phyloP scores from a whole-genome alignment of 2,329 filamentous ascomycete genomes.

The Mycosphaerella arachidis region DNA sequence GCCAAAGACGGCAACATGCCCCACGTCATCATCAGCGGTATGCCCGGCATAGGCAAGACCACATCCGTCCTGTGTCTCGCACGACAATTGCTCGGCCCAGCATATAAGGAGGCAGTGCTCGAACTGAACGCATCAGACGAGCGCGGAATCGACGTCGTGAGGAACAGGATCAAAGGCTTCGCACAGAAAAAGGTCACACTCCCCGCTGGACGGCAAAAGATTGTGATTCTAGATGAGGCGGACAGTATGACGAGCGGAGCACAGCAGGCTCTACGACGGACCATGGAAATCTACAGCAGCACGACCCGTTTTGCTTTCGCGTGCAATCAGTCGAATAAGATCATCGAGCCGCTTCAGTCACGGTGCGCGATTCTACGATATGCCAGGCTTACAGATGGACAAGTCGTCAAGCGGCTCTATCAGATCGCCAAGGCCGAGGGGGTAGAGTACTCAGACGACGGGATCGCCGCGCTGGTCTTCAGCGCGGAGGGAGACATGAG shows the following conservation, averaged over 20 bases:
- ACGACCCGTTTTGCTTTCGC: constrained; percentile 97
- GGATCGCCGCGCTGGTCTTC: constrained; percentile 92
- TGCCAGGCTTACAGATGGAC: constrained; percentile 82
- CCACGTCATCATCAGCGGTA: constrained; percentile 98
- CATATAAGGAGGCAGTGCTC: constrained; percentile 95
- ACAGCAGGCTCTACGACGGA: constrained; percentile 88
- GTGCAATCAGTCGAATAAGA: constrained; percentile 98
- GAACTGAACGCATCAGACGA: constrained; percentile 97
- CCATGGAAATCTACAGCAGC: constrained; percentile 98
- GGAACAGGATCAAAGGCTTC: constrained; percentile 96
- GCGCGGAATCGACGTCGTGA: constrained; percentile 92
- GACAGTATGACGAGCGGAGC: constrained; percentile 96
- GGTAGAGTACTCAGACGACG: constrained; percentile 87
- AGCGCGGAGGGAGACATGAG: constrained; percentile 98
- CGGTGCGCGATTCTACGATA: constrained; percentile 95
- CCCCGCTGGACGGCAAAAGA: constrained; percentile 83
- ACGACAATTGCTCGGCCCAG: constrained; percentile 81
- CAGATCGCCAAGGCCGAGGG: constrained; percentile 92
- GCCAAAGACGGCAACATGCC: constrained; percentile 99
- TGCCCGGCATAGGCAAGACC: constrained; percentile 98
- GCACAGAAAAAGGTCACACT: constrained; percentile 98
- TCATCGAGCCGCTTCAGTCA: constrained; percentile 97
- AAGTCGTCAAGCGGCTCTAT: constrained; percentile 83
- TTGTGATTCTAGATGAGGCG: constrained; percentile 96
- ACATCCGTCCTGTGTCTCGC: constrained; percentile 92